These are phyloP conservation scores for Rhinocladiella similis DNA, from an alignment of 2,329 filamentous ascomycete species.

Conservation along the genomic window DNA sequence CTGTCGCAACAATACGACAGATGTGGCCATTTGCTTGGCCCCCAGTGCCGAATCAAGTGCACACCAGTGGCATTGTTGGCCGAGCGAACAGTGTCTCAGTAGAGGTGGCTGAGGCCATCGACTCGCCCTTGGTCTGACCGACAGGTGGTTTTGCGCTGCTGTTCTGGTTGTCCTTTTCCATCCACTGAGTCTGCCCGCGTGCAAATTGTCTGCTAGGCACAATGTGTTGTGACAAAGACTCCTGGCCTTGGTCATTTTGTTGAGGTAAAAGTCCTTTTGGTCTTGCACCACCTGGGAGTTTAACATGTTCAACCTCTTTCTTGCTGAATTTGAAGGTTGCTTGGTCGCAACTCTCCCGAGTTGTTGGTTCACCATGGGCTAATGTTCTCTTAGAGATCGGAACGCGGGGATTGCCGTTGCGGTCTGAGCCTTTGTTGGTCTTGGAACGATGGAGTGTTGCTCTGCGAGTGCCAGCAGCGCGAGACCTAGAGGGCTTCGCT, in stretches of 20 bases:
- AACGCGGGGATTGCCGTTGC: constrained; percentile 2
- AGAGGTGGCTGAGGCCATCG: constrained; percentile 1
- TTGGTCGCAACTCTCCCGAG: background rate
- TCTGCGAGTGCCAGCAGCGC: background rate
- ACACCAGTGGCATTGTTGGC: background rate
- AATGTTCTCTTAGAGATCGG: background rate
- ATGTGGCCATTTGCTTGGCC: too few species aligned
- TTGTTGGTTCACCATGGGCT: background rate
- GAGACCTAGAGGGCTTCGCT: constrained; percentile 4
- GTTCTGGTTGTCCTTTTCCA: background rate
- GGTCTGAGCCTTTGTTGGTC: background rate
- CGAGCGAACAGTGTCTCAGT: constrained; percentile 2
- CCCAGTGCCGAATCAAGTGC: too few species aligned
- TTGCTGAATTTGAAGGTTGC: too few species aligned
- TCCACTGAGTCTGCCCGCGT: too few species aligned
- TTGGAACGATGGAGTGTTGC: constrained; percentile 4
- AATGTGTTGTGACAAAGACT: too few species aligned
- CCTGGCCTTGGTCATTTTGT: too few species aligned
- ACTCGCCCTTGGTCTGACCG: background rate
- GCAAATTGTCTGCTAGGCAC: too few species aligned
- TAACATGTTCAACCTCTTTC: too few species aligned
- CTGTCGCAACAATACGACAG: too few species aligned
- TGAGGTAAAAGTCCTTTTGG: background rate
- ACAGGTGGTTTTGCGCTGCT: background rate
- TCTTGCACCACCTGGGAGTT: background rate